phyloP scores from a whole-genome alignment of 805 yeast species.

The Myxozyma kluyveri region DNA sequence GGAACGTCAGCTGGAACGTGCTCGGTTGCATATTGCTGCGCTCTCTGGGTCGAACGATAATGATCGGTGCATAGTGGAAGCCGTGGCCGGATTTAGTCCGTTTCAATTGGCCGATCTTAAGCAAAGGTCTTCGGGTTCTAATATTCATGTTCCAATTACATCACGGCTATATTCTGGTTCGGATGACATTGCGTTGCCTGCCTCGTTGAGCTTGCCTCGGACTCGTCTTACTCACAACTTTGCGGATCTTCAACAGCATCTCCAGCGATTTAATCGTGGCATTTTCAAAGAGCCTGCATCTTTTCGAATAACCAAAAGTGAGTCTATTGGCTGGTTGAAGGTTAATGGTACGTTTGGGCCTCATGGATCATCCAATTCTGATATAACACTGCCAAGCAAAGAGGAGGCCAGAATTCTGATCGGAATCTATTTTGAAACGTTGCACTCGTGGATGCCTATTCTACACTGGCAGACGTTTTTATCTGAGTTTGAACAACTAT shows the following conservation, averaged over 20 bases:
- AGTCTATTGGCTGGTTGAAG: neutral
- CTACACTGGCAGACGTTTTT: slow-evolving; percentile 33
- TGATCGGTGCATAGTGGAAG: neutral
- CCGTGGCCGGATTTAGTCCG: neutral
- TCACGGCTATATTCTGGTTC: too few relatives aligned
- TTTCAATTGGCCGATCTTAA: neutral
- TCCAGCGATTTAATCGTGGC: slow-evolving; percentile 15
- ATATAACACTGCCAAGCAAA: slow-evolving; percentile 25
- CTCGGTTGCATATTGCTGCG: slow-evolving; percentile 24
- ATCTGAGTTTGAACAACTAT: slow-evolving; percentile 21
- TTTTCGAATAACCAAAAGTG: slow-evolving; percentile 9
- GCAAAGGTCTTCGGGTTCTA: neutral
- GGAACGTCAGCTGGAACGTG: slow-evolving; percentile 26
- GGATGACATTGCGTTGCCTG: too few relatives aligned
- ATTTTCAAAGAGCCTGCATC: slow-evolving; percentile 26
- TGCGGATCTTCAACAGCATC: slow-evolving; percentile 9
- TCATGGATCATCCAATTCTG: neutral
- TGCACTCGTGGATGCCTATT: slow-evolving; percentile 34
- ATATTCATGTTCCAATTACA: too few relatives aligned
- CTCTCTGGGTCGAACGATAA: slow-evolving; percentile 6
- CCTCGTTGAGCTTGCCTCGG: too few relatives aligned
- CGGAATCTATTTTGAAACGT: slow-evolving; percentile 24
- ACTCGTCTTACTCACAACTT: slow-evolving; percentile 11
- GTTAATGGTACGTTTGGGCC: neutral
- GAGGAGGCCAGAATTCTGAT: slow-evolving; percentile 26